Base-by-base conservation (phyloP, 352 stramenopile species). In the Pythium aquatile region DNA sequence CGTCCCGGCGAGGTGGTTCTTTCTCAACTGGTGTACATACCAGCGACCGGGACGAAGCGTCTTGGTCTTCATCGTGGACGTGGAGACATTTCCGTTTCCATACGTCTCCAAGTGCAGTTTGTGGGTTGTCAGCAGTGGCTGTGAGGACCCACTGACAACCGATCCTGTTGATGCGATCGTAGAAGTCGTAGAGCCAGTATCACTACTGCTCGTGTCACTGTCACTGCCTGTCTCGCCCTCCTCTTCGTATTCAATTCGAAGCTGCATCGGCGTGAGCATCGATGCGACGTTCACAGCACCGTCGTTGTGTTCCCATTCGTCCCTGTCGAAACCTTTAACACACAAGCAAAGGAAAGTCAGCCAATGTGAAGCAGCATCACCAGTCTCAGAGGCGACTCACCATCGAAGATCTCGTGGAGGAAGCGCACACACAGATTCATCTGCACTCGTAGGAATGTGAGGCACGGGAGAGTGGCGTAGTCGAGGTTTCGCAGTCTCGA, bases 1-100 rank as follows among this genome's bases (percentile, higher is more conserved):
- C 2, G 79, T 92, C 5, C 83, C 81, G 3, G 78, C 74, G 30
- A 92, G 58, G 55, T 92, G 83, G 68, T 92, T 92, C 61, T 80
- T 90, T 28, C 76, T 70, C 13, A 90, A 67, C 30, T 81, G 79
- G 42, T 92, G 88, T 33, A 90, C 79, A 54, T 92, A 90, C 83
- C 83, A 92, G 5, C 72, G 77, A 9, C 83, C 83, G 0, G 42
- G 65, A 28, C 29, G 30, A 30, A 69, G 29, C 30, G 5, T 29
- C 28, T 29, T 55, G 9, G 24, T 32, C 37, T 26, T 33, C 16
- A 37, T 69, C 11, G 51, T 56, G 54, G 16, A 37, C 35, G 1
- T 20, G 1, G 20, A 35, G 4, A 4, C 14, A 17, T 49, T 14
- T 3, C 2, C 17, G 3, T 33, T 28, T 6, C 47, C 47, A n/a